Evolutionary conservation across 805 yeast species (phyloP).

Genomic region (Maudiozyma turicensis): DNA sequence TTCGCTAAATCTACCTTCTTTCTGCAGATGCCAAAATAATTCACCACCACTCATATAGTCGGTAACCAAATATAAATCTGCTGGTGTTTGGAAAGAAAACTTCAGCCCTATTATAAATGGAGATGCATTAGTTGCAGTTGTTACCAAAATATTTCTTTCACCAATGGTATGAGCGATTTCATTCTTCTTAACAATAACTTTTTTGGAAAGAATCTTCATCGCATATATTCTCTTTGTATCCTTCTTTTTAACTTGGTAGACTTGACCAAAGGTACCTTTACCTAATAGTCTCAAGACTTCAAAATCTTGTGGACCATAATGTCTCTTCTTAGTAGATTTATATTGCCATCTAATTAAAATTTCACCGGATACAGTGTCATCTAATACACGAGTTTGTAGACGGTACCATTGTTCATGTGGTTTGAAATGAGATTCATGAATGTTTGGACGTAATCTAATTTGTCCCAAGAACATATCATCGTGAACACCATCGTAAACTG

Average conservation of each 20-base stretch:
- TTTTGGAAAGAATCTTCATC: slow-evolving; percentile 92
- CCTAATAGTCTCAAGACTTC: slow-evolving; percentile 86
- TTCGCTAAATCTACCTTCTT: slow-evolving; percentile 89
- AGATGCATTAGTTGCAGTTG: slow-evolving; percentile 79
- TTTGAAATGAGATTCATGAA: slow-evolving; percentile 19
- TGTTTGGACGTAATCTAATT: slow-evolving; percentile 60
- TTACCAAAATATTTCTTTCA: slow-evolving; percentile 86
- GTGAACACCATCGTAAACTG: slow-evolving; percentile 78
- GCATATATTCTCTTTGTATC: slow-evolving; percentile 91
- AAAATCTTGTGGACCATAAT: slow-evolving; percentile 90
- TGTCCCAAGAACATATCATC: slow-evolving; percentile 85
- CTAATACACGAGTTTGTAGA: slow-evolving; percentile 61
- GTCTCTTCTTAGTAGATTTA: slow-evolving; percentile 57
- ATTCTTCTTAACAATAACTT: slow-evolving; percentile 90
- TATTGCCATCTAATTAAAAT: slow-evolving; percentile 69
- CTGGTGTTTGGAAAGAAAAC: slow-evolving; percentile 91
- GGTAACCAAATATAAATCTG: slow-evolving; percentile 85
- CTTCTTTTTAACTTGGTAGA: slow-evolving; percentile 85
- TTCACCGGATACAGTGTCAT: slow-evolving; percentile 70
- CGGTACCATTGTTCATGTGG: slow-evolving; percentile 65
- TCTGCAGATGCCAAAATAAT: slow-evolving; percentile 91
- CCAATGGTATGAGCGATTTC: slow-evolving; percentile 98
- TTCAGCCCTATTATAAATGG: slow-evolving; percentile 95
- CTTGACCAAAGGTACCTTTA: slow-evolving; percentile 97
- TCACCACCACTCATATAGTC: slow-evolving; percentile 99